Evolutionary conservation across 2,329 filamentous ascomycete species (phyloP).

Genomic region (Zarea fungicola): DNA sequence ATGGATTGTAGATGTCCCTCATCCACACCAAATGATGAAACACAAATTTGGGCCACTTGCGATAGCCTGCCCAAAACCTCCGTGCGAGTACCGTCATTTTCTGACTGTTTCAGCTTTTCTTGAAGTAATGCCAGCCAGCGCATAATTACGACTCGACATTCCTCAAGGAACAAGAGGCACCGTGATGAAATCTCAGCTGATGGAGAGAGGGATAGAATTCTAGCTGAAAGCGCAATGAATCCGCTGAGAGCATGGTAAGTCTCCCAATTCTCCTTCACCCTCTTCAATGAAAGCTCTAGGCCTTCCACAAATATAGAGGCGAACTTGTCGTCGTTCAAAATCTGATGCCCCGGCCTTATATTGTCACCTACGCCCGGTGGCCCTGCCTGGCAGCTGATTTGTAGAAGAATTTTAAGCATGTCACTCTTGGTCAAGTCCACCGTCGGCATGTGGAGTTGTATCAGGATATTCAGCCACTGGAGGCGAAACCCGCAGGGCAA

Average conservation of each 20-base stretch:
- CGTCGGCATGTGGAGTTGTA: constrained; percentile 1
- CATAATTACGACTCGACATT: not conserved
- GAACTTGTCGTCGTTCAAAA: not conserved
- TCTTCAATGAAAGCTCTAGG: not conserved
- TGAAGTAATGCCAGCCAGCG: not conserved
- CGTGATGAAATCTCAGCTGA: too few species aligned
- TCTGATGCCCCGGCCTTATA: not conserved
- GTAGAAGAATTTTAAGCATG: not conserved
- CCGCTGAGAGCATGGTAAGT: not conserved
- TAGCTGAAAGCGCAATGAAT: not conserved
- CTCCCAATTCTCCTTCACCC: constrained; percentile 3
- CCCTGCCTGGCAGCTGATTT: not conserved
- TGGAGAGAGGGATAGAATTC: not conserved
- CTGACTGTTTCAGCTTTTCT: constrained; percentile 4
- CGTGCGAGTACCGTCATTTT: not conserved
- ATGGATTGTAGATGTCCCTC: not conserved
- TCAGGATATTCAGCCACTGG: constrained; percentile 9
- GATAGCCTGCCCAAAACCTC: not conserved
- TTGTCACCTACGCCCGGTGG: not conserved
- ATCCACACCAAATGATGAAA: constrained; percentile 3
- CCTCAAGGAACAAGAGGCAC: not conserved
- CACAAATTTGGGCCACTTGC: not conserved
- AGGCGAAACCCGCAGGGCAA: not conserved
- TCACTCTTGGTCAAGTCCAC: not conserved
- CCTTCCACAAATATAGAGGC: not conserved